These are phyloP conservation scores for Stemphylium vesicarium DNA, from an alignment of 2,329 filamentous ascomycete species.

Conservation along the genomic window DNA sequence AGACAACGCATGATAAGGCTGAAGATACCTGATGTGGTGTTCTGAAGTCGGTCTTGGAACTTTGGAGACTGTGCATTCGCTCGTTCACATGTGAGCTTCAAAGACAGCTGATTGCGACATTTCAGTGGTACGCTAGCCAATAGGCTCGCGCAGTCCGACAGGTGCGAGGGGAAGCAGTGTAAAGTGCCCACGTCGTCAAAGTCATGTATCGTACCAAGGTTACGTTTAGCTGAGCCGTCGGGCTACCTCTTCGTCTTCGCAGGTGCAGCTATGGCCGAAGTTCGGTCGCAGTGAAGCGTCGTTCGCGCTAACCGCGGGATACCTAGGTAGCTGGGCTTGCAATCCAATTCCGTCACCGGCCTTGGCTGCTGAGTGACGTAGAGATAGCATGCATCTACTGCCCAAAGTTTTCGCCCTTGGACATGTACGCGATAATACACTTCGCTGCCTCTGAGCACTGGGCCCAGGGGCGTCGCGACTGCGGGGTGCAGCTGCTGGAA, in stretches of 20 bases:
- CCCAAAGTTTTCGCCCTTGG: neutral
- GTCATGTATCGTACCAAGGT: neutral
- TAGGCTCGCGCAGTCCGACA: neutral
- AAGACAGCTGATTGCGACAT: neutral
- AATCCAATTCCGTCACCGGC: constrained; percentile 32
- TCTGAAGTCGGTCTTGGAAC: neutral
- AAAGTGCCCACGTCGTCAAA: neutral
- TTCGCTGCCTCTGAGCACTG: neutral
- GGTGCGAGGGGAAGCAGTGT: neutral
- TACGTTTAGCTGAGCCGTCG: constrained; percentile 12
- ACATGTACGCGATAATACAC: neutral
- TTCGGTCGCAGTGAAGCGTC: constrained; percentile 22
- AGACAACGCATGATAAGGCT: constrained; percentile 20
- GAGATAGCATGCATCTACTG: constrained; percentile 2
- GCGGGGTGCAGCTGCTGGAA: neutral
- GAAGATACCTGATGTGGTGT: neutral
- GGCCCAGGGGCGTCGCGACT: neutral
- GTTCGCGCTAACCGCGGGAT: constrained; percentile 21
- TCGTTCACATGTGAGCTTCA: neutral
- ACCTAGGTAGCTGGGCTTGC: constrained; percentile 12
- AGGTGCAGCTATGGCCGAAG: constrained; percentile 20
- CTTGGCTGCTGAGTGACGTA: constrained; percentile 21
- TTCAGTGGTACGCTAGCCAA: neutral
- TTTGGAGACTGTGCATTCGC: neutral
- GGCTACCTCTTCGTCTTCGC: neutral